Evolutionary conservation across 441 rosid species (phyloP).

Genomic region (Mallotus japonicus): DNA sequence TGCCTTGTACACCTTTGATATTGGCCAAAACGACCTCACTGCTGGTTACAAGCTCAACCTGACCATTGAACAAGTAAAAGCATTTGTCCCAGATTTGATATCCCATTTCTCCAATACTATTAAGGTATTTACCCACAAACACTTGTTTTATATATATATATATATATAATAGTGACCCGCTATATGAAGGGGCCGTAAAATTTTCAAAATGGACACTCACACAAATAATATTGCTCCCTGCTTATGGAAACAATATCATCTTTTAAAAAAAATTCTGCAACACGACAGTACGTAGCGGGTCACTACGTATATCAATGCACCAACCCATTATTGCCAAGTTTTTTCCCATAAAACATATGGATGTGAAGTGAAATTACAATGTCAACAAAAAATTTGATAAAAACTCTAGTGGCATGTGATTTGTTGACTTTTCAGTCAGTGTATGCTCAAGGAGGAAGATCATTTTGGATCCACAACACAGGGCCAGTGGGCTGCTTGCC

Average conservation of each 20-base stretch:
- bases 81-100: conserved; percentile 56
- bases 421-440: conserved; percentile 31
- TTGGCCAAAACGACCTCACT: conserved; percentile 78
- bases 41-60: conserved; percentile 56
- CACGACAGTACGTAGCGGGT: too few relatives aligned
- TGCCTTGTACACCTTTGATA: conserved; percentile 72
- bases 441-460: conserved; percentile 54
- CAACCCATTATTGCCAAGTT: neutral
- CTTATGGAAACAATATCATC: too few relatives aligned
- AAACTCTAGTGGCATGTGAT: neutral
- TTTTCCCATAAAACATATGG: too few relatives aligned
- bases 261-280: too few relatives aligned
- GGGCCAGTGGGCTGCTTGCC: conserved; percentile 76
- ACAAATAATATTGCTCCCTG: too few relatives aligned
- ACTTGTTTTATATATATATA: too few relatives aligned
- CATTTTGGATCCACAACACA: conserved; percentile 76
- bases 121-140: conserved; percentile 32
- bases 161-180: too few relatives aligned
- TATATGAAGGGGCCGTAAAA: too few relatives aligned
- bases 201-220: too few relatives aligned
- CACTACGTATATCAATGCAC: too few relatives aligned
- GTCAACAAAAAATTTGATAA: neutral
- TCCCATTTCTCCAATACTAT: conserved; percentile 37
- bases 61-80: conserved; percentile 57
- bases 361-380: too few relatives aligned